phyloP scores from a whole-genome alignment of 768 basidiomycete species.

The Trametes villosa region DNA sequence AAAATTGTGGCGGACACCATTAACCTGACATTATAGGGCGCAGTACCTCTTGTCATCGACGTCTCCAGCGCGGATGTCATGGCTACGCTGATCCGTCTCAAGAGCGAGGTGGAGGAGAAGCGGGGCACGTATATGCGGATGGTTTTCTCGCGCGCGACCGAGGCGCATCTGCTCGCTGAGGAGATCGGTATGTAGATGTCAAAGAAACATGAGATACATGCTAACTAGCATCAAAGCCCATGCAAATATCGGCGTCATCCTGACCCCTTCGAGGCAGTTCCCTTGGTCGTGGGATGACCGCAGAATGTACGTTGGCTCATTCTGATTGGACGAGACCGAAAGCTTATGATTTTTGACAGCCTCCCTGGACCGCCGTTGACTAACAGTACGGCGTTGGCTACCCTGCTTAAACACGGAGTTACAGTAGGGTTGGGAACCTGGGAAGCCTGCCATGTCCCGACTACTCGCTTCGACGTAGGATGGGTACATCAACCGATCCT shows the following conservation, averaged over 20 bases:
- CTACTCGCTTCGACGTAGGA: slow-evolving; percentile 44
- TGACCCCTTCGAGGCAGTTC: slow-evolving; percentile 63
- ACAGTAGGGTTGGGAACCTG: slow-evolving; percentile 60
- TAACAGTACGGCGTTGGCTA: slow-evolving; percentile 54
- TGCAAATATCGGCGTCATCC: slow-evolving; percentile 44
- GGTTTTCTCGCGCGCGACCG: slow-evolving; percentile 67
- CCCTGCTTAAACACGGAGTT: slow-evolving; percentile 61
- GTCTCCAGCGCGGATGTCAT: slow-evolving; percentile 83
- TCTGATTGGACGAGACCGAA: not conserved
- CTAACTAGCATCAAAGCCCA: not conserved
- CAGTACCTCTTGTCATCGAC: slow-evolving; percentile 75
- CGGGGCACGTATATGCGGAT: slow-evolving; percentile 51
- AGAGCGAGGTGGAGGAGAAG: slow-evolving; percentile 59
- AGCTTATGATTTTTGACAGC: slow-evolving; percentile 35
- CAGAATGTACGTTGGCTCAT: slow-evolving; percentile 50
- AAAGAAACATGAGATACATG: slow-evolving; percentile 2
- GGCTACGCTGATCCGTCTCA: slow-evolving; percentile 72
- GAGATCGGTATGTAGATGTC: slow-evolving; percentile 55
- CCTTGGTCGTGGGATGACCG: slow-evolving; percentile 65
- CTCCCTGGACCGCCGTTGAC: slow-evolving; percentile 73
- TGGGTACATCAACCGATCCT: slow-evolving; percentile 35
- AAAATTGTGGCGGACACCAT: slow-evolving; percentile 11
- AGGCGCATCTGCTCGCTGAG: slow-evolving; percentile 71
- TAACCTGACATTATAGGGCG: slow-evolving; percentile 47
- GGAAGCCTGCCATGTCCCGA: slow-evolving; percentile 38